These are phyloP conservation scores for Hirschfeldia incana DNA, from an alignment of 345 rosid species.

Conservation along the genomic window DNA sequence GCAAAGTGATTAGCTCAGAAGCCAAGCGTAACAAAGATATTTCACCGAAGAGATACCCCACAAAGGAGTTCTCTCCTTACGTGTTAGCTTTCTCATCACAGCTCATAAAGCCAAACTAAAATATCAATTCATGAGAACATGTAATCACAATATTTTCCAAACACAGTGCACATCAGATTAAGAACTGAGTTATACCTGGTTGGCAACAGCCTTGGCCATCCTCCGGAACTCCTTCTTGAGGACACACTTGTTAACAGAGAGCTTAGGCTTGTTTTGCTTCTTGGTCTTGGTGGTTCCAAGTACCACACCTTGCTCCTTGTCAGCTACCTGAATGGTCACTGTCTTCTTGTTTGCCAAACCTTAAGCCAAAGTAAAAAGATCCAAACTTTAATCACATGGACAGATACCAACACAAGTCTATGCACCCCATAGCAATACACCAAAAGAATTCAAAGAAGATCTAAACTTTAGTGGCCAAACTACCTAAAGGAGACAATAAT, in stretches of 20 bases:
- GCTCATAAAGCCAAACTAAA: neutral
- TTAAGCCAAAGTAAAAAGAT: neutral
- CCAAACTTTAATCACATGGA: neutral
- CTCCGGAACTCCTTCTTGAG: conserved; percentile 69
- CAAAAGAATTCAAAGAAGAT: neutral
- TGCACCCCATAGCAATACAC: neutral
- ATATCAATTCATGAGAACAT: neutral
- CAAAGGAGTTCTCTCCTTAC: neutral
- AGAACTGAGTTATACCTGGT: conserved; percentile 48
- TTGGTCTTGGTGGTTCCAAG: conserved; percentile 68
- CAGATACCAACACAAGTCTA: neutral
- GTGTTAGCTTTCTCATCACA: neutral
- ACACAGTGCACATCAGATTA: neutral
- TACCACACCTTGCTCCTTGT: conserved; percentile 51
- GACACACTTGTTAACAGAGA: conserved; percentile 58
- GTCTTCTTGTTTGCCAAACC: conserved; percentile 73
- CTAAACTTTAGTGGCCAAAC: neutral
- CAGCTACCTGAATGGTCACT: conserved; percentile 52
- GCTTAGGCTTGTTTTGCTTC: conserved; percentile 65
- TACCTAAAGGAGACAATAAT: neutral
- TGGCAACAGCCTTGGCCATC: conserved; percentile 69
- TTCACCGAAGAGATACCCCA: neutral
- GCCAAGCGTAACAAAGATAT: neutral
- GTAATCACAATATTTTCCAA: neutral
- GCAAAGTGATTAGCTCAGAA: neutral